These are phyloP conservation scores for Pseudocercospora musae DNA, from an alignment of 2,329 filamentous ascomycete species.

Conservation along the genomic window DNA sequence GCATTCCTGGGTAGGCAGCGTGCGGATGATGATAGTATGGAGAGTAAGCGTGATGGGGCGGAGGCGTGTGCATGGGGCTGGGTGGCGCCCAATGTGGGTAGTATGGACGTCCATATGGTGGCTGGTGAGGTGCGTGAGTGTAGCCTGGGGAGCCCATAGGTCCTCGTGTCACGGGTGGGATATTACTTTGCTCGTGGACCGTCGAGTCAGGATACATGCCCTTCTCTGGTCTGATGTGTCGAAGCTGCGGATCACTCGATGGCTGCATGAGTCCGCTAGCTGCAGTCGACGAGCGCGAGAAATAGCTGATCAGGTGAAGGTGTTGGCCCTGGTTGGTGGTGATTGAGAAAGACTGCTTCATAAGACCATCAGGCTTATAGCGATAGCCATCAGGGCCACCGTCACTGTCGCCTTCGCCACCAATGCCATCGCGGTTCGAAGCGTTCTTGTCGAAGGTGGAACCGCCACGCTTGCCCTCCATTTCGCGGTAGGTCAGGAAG, in stretches of 20 bases:
- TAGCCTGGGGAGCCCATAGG: conserved; percentile 61
- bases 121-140: conserved; percentile 50
- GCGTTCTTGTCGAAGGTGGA: conserved; percentile 55
- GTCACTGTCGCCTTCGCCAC: conserved; percentile 74
- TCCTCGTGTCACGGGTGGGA: conserved; percentile 75
- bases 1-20: conserved; percentile 26
- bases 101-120: conserved; percentile 37
- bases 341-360: conserved; percentile 99
- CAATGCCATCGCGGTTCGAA: conserved; percentile 68
- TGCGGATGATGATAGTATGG: conserved; percentile 36
- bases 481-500: conserved; percentile 95
- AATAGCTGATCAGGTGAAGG: conserved; percentile 96
- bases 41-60: conserved; percentile 34
- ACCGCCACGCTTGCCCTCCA: conserved; percentile 95
- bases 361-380: conserved; percentile 93
- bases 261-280: conserved; percentile 75
- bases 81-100: conserved; percentile 39
- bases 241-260: conserved; percentile 72
- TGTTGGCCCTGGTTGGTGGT: conserved; percentile 87
- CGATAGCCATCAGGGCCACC: conserved; percentile 84
- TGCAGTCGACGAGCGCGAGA: conserved; percentile 72
- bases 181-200: conserved; percentile 76
- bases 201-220: conserved; percentile 97
- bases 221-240: conserved; percentile 81
- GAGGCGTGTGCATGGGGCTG: conserved; percentile 42